Base-by-base conservation (phyloP, 2,329 filamentous ascomycete genomes). In the Alternaria sp. region DNA sequence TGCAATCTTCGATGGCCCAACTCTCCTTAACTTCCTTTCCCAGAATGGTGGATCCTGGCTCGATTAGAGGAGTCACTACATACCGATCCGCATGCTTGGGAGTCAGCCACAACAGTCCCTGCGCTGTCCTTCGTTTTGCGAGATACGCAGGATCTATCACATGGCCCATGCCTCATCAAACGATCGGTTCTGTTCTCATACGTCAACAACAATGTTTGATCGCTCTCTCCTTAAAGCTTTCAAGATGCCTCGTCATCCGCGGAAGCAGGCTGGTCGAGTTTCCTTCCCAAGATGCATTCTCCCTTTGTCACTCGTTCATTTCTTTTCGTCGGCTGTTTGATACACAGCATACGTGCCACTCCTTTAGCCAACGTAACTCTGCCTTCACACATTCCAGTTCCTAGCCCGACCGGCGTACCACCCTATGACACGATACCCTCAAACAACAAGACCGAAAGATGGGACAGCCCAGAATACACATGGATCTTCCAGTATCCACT, bases 401-500 rank as follows among this genome's bases (percentile, higher is more conserved):
- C 50, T 51, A 37, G 25, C n/a, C 18, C 41, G 26, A 50, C 58
- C 14, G 23, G 15, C 21, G 26, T 51, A 28, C 59, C 62, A 47
- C 43, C 54, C 21, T 61, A 68, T 18, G 55, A 56, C 41, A 53
- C 33, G 7, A 45, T 47, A 18, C 50, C 56, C 47, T 43, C 54
- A 20, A 60, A 67, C 18, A 47, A 54, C 6, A 23, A 30, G 15
- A 61, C 64, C 5, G 64, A 60, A n/a, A 55, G 50, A 26, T 79
- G 76, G 76, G 54, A 71, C 15, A 79, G 76, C 41, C 80, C 81
- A 3, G 75, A 75, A 26, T 82, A 82, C 66, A 70, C 70, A 54
- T 77, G 76, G 69, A 73, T 82, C 33, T 83, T 79, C 65, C 64
- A 80, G 46, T 76, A 78, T 14, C 77, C 83, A 8, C 76, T 86